Base-by-base conservation (phyloP, 495 filamentous ascomycete genomes). In the Chaetomium fimeti region DNA sequence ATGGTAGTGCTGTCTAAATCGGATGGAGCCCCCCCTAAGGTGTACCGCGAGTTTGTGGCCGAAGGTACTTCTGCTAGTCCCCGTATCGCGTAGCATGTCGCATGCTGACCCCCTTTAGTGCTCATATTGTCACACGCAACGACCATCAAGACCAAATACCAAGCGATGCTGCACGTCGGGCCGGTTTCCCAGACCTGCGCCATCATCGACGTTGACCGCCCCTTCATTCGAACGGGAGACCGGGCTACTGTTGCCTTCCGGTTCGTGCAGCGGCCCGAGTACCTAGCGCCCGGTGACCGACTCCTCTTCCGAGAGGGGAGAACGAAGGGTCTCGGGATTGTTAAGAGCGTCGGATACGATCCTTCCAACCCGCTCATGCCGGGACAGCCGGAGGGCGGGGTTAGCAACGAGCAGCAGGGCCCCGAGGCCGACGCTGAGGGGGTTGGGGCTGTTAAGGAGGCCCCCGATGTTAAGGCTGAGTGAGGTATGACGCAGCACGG, bases 121-220 rank as follows among this genome's bases (percentile, higher is more conserved):
- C 83, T 98, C 7, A 98, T 98, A 65, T 82, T 98, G 9, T 92
- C 89, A 5, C 94, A 98, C 72, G 94, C 94, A 1, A 98, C 94
- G n/a, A 98, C 94, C 52, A 98, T 98, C 76, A 94, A 95, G 74
- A 92, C 91, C 7, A 93, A 93, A 70, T 98, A 98, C 72, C 94
- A 98, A 75, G 95, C 94, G 6, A 98, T 98, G 94, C 83, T 98
- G 24, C 94, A 98, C 70, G 94, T 98, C 22, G 94, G 94, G 9
- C 91, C 94, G 1, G 90, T 98, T 58, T 91, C 88, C 61, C 94
- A 98, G 76, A 98, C 94, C 0, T 98, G 95, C 68, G 87, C 92
- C 8, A 97, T 98, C 70, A 97, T 98, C 68, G 94, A 97, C 69
- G 95, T 98, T 63, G 94, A 98, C 71, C 88, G 93, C n/a, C 89